A percentile compares a stretch with the other conserved stretches of the same genome.
Conservation (phyloP, 352 stramenopile species). For the Globisporangium megalacanthum region DNA sequence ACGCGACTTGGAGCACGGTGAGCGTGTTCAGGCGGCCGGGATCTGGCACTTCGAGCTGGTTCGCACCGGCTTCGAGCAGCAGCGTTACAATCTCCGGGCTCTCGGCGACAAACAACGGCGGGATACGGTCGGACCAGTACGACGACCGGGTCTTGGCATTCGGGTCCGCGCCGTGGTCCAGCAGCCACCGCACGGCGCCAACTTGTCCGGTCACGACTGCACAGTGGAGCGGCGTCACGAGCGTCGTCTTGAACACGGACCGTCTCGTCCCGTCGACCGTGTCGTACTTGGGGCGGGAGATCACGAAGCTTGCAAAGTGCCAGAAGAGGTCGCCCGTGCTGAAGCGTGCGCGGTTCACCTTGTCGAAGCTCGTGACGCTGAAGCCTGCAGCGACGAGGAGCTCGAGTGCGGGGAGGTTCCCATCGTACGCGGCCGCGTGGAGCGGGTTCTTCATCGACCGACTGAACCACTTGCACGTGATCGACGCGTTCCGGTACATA, state of each 20-base stretch:
- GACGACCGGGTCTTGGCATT: slow-evolving; percentile 47
- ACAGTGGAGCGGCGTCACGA: slow-evolving; percentile 78
- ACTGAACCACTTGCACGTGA: no score
- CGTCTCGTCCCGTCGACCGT: no score
- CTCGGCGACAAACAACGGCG: slow-evolving; percentile 76
- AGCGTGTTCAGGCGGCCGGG: slow-evolving; percentile 78
- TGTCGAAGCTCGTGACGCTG: no score
- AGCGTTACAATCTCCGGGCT: slow-evolving; percentile 54
- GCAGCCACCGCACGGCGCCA: slow-evolving; percentile 62
- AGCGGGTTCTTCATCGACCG: no score
- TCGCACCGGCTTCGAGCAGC: slow-evolving; percentile 56
- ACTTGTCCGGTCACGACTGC: slow-evolving; percentile 64
- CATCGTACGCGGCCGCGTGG: no score
- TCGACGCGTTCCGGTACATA: slow-evolving; percentile 48
- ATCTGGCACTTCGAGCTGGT: slow-evolving; percentile 61
- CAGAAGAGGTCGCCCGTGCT: no score
- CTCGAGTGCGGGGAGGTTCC: no score
- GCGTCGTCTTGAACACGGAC: slow-evolving; percentile 78
- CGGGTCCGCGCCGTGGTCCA: slow-evolving; percentile 49
- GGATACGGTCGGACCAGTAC: slow-evolving; percentile 63
- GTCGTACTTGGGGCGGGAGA: no score
- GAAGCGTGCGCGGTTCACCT: no score
- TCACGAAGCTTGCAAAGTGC: no score
- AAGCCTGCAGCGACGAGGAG: no score
- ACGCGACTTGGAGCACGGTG: slow-evolving; percentile 70